Percentiles rank a stretch among this genome's conserved stretches.
These are phyloP conservation scores for Podila epigama DNA, from an alignment of 192 early-diverging fungal genomes.

Conservation along the genomic window DNA sequence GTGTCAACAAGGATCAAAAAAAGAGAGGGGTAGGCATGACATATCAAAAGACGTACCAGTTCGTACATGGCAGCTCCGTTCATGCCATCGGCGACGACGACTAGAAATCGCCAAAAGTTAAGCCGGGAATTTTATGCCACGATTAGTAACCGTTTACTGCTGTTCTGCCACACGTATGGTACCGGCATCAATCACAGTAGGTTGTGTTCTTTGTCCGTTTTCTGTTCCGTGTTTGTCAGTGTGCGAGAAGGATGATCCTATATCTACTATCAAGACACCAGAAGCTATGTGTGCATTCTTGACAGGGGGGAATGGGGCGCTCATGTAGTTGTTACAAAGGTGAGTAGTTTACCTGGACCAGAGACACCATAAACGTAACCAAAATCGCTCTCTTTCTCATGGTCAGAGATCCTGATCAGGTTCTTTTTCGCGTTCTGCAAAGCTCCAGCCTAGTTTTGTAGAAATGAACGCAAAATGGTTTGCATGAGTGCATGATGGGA, in stretches of 20 bases:
- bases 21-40: too few relatives aligned
- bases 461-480: too few relatives aligned
- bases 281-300: too few relatives aligned
- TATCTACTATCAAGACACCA: too few relatives aligned
- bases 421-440: conserved; percentile 86
- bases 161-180: too few relatives aligned
- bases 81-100: conserved; percentile 99
- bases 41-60: conserved; percentile 78
- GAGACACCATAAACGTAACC: conserved; percentile 98
- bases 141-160: too few relatives aligned
- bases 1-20: not conserved
- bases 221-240: too few relatives aligned
- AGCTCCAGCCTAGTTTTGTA: conserved; percentile 95
- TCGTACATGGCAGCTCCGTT: conserved; percentile 97
- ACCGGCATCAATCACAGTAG: too few relatives aligned
- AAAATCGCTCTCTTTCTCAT: conserved; percentile 83
- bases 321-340: too few relatives aligned
- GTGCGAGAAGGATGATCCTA: too few relatives aligned
- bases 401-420: conserved; percentile 85
- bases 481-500: not conserved
- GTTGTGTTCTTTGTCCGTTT: too few relatives aligned
- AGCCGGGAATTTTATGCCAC: too few relatives aligned
- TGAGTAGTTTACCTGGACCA: conserved; percentile 79
- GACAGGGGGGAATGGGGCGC: conserved; percentile 3
- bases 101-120: conserved; percentile 55